phyloP scores from a whole-genome alignment of 208 protist species.

The Trypanosoma cruzi region DNA sequence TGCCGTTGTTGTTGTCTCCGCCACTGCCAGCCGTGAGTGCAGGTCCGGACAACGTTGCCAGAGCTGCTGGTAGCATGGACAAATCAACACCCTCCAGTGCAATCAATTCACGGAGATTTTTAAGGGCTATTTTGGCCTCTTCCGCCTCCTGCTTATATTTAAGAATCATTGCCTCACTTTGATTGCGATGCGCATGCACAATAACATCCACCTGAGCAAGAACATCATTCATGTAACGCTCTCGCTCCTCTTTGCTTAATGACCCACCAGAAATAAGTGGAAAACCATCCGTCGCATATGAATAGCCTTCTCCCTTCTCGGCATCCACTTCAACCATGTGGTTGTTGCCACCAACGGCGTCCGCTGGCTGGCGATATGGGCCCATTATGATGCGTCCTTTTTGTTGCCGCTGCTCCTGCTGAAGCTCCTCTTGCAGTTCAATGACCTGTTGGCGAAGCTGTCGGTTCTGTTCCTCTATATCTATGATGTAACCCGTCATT shows the following conservation, averaged over 20 bases:
- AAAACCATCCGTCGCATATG: background rate
- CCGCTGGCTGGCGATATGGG: background rate
- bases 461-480: conserved; percentile 28
- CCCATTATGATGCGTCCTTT: background rate
- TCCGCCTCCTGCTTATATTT: conserved; percentile 33
- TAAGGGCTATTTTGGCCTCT: conserved; percentile 15
- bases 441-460: conserved; percentile 23
- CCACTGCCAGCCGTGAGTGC: background rate
- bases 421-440: conserved; percentile 20
- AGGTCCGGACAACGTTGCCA: conserved; percentile 3
- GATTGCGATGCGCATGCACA: conserved; percentile 30
- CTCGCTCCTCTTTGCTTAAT: conserved; percentile 19
- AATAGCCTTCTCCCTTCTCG: background rate
- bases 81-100: conserved; percentile 28
- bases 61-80: conserved; percentile 16
- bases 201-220: conserved; percentile 29
- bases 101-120: conserved; percentile 22
- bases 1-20: background rate
- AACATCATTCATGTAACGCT: conserved; percentile 30
- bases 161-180: conserved; percentile 25
- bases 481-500: conserved; percentile 25
- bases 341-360: conserved; percentile 2
- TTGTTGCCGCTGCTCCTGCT: conserved; percentile 8
- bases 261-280: background rate
- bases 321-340: background rate